These are phyloP conservation scores for Passalora sequoiae DNA, from an alignment of 2,329 filamentous ascomycete genomes.

Conservation along the genomic window DNA sequence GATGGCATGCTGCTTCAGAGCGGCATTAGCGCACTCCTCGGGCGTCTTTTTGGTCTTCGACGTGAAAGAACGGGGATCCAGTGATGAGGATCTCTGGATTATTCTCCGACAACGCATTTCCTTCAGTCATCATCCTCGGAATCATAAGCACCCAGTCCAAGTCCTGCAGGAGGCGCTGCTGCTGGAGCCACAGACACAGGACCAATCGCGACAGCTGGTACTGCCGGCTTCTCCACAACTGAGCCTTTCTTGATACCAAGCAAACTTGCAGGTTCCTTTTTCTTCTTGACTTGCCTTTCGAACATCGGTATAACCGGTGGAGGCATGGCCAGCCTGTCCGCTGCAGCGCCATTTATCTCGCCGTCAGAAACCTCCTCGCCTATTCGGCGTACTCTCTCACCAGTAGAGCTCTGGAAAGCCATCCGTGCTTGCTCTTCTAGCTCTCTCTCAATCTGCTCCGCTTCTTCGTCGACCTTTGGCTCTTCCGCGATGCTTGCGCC, in stretches of 20 bases:
- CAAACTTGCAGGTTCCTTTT: constrained; percentile 70
- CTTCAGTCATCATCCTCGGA: constrained; percentile 9
- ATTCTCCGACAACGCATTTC: no score
- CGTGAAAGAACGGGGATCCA: no score
- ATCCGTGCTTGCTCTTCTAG: constrained; percentile 73
- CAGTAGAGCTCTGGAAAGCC: constrained; percentile 66
- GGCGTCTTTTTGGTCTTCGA: no score
- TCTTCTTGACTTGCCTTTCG: constrained; percentile 74
- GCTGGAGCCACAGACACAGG: background rate
- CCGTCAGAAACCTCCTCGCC: constrained; percentile 42
- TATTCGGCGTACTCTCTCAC: constrained; percentile 49
- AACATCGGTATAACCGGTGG: constrained; percentile 60
- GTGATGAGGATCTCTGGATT: no score
- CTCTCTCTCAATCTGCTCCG: constrained; percentile 66
- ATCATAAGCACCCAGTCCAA: constrained; percentile 7
- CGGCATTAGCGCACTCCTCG: no score
- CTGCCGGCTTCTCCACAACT: constrained; percentile 50
- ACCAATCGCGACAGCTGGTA: background rate
- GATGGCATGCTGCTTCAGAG: no score
- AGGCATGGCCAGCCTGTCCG: constrained; percentile 36
- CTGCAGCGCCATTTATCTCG: constrained; percentile 32
- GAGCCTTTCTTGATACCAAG: constrained; percentile 83
- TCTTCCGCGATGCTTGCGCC: constrained; percentile 53
- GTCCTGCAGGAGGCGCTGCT: constrained; percentile 1
- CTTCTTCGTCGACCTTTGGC: constrained; percentile 53